Percentiles rank a stretch among this genome's conserved stretches.
Conservation (phyloP, 1,139 yeast genomes). For the Suhomyces bribrorum region DNA sequence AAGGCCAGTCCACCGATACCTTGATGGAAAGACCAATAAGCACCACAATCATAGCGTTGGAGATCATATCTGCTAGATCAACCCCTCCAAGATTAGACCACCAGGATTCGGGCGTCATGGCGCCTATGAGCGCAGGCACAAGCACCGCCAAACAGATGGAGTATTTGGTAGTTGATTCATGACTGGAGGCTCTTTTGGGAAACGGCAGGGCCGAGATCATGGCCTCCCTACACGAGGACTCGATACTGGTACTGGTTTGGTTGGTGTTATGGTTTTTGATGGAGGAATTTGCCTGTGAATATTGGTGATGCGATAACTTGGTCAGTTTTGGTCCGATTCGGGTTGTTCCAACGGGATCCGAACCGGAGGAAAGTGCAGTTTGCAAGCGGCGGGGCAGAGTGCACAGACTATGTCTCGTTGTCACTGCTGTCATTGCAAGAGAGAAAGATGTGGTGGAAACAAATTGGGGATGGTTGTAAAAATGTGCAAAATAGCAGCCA, state of each 20-base stretch:
- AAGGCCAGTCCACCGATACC: conserved; percentile 38
- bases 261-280: too few species aligned
- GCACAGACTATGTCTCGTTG: too few species aligned
- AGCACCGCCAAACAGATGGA: conserved; percentile 14
- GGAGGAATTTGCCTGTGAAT: too few species aligned
- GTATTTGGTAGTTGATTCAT: conserved; percentile 13
- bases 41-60: conserved; percentile 31
- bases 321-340: too few species aligned
- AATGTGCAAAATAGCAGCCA: neutral
- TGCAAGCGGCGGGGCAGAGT: too few species aligned
- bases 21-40: conserved; percentile 31
- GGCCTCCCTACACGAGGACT: too few species aligned
- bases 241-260: too few species aligned
- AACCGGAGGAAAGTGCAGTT: too few species aligned
- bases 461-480: neutral
- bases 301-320: too few species aligned
- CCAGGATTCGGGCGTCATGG: conserved; percentile 12
- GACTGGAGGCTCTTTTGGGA: conserved; percentile 3
- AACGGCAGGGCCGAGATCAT: conserved; percentile 12
- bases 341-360: too few species aligned
- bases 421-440: neutral
- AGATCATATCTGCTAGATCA: conserved; percentile 22
- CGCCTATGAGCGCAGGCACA: conserved; percentile 16
- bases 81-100: conserved; percentile 13
- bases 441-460: neutral